These are phyloP conservation scores for Penicillium silybi DNA, from an alignment of 495 filamentous ascomycete species.

Conservation along the genomic window DNA sequence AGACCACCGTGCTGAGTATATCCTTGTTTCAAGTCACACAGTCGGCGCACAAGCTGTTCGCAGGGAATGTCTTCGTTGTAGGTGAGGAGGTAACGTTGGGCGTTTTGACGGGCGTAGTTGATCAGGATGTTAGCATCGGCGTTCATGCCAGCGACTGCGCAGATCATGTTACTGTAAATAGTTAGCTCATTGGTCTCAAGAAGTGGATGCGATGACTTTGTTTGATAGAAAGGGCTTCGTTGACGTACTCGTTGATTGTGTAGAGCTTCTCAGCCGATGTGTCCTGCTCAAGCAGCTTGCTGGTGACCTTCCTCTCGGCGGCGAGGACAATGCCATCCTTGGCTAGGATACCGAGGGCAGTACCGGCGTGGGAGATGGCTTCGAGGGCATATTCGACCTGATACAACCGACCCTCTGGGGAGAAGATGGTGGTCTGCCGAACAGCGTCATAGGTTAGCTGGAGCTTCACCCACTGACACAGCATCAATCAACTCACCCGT, in stretches of 20 bases:
- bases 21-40: conserved; percentile 98
- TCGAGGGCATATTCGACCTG: conserved; percentile 99
- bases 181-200: conserved; percentile 14
- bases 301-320: conserved; percentile 98
- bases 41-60: conserved; percentile 92
- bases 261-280: conserved; percentile 99
- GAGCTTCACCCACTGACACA: conserved; percentile 28
- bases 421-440: conserved; percentile 96
- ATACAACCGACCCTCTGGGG: conserved; percentile 95
- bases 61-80: conserved; percentile 99
- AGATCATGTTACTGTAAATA: conserved; percentile 90
- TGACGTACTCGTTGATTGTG: conserved; percentile 89
- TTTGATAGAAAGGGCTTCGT: not conserved
- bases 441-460: conserved; percentile 45
- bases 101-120: conserved; percentile 96
- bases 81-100: conserved; percentile 94
- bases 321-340: conserved; percentile 98
- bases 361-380: conserved; percentile 97
- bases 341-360: conserved; percentile 91
- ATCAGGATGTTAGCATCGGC: conserved; percentile 99
- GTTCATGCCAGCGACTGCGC: conserved; percentile 98
- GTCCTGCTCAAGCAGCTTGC: conserved; percentile 98
- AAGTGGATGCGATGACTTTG: not conserved
- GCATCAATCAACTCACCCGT: conserved; percentile 56
- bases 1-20: conserved; percentile 99